Percentiles rank a stretch among this genome's conserved stretches.
Conservation (phyloP, 2,329 filamentous ascomycete genomes). For the Ilyonectria sp. region DNA sequence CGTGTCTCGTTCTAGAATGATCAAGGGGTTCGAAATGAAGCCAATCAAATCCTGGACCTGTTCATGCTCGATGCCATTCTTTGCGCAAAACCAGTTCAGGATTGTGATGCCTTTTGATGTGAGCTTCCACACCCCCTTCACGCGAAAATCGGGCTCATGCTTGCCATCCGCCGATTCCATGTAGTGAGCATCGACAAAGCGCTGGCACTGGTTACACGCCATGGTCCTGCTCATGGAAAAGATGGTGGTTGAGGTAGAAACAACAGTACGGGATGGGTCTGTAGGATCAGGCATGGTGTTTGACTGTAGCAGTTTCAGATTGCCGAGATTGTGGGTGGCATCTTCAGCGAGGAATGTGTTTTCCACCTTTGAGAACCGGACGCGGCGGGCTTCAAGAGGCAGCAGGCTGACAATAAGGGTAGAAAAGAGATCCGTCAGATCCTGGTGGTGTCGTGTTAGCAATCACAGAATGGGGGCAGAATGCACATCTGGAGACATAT, state of each 20-base stretch:
- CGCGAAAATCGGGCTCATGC: conserved; percentile 82
- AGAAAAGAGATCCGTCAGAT: conserved; percentile 97
- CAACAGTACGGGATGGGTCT: conserved; percentile 93
- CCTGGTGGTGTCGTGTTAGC: conserved; percentile 64
- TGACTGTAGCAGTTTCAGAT: conserved; percentile 97
- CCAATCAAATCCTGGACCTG: conserved; percentile 89
- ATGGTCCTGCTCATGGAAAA: conserved; percentile 99
- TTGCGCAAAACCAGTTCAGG: conserved; percentile 89
- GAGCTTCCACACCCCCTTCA: conserved; percentile 93
- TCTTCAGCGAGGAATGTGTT: conserved; percentile 97
- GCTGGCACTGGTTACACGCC: conserved; percentile 93
- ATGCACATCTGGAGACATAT: not conserved
- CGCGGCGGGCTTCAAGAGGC: conserved; percentile 88
- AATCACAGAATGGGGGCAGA: not conserved
- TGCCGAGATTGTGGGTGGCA: conserved; percentile 97
- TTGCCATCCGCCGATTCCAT: conserved; percentile 95
- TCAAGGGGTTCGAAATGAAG: conserved; percentile 85
- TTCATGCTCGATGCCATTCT: conserved; percentile 94
- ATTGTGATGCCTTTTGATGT: conserved; percentile 97
- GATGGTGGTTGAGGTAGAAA: conserved; percentile 96
- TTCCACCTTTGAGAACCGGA: conserved; percentile 90
- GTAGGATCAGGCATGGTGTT: conserved; percentile 99
- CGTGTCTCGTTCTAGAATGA: conserved; percentile 88
- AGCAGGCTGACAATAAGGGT: conserved; percentile 92
- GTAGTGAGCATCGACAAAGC: conserved; percentile 93